phyloP scores from a whole-genome alignment of 441 rosid species.

The Euphorbia neoarborescens region DNA sequence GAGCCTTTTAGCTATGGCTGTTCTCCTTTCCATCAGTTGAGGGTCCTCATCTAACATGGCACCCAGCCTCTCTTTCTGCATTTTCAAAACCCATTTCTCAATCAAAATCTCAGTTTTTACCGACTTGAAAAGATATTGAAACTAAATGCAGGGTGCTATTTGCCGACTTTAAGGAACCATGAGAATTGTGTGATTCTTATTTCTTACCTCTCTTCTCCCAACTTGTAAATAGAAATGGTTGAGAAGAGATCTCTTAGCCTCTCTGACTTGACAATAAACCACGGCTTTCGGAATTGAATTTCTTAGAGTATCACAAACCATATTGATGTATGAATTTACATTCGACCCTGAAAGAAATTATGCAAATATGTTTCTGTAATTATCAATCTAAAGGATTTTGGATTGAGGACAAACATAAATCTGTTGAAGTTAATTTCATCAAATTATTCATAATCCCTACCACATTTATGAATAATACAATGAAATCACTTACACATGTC shows the following conservation, averaged over 20 bases:
- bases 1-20: slow-evolving; percentile 67
- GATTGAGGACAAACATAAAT: too few relatives aligned
- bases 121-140: neutral
- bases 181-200: too few relatives aligned
- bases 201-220: slow-evolving; percentile 82
- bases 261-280: slow-evolving; percentile 90
- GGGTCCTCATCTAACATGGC: slow-evolving; percentile 97
- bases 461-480: neutral
- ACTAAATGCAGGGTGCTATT: neutral
- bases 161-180: slow-evolving; percentile 5
- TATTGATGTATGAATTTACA: slow-evolving; percentile 71
- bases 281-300: slow-evolving; percentile 95
- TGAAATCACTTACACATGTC: neutral
- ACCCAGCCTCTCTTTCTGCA: slow-evolving; percentile 84
- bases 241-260: slow-evolving; percentile 84
- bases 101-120: neutral
- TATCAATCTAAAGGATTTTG: neutral
- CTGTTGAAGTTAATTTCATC: neutral
- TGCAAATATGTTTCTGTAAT: slow-evolving; percentile 8
- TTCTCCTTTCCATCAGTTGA: slow-evolving; percentile 79
- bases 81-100: neutral
- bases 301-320: slow-evolving; percentile 86
- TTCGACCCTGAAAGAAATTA: slow-evolving; percentile 63
- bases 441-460: neutral
- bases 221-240: slow-evolving; percentile 77